Base-by-base conservation (phyloP, 176 grass and related monocot species). In the Musa troglodytarum region DNA sequence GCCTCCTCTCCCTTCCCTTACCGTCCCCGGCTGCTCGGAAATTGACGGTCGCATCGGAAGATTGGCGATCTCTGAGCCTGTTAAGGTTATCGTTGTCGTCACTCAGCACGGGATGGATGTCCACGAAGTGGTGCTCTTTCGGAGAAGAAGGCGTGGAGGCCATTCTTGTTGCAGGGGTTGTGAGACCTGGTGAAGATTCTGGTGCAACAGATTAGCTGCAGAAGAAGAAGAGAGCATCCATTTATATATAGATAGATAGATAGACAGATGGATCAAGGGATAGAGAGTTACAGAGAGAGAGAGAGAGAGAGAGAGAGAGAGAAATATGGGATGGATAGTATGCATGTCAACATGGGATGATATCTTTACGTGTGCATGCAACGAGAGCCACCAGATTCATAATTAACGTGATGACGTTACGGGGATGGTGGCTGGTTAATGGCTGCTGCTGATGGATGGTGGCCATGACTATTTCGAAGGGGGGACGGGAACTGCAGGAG, bases 21-120 rank as follows among this genome's bases (percentile, higher is more conserved):
- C 74, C 20, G 6, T 34, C 49, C 34, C 34, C 34, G 52, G 20
- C 50, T 54, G n/a, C 8, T 16, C 83, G 83, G 26, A 72, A 26
- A 78, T 74, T 96, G 49, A 81, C 65, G 49, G 85, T 86, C 52
- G 77, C 79, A 74, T 90, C 61, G 82, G 17, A 68, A 52, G 74
- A 76, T 16, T 68, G 54, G 68, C 34, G 56, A 8, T 55, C 88
- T 73, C 83, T 71, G 61, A 64, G 65, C 28, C 63, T 34, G 19
- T 34, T 26, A 63, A n/a, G 53, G 1, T 43, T n/a, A 69, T 50
- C 59, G 62, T 87, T 84, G 74, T 88, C 79, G 43, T 74, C 52
- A 21, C 22, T 49, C 28, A 50, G 52, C 1, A 54, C 71, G 1
- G 72, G 73, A 8, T 73, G 74, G 67, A 97, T 85, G 79, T 93